These are phyloP conservation scores for Byssochlamys sp. DNA, from an alignment of 2,329 filamentous ascomycete species.

Conservation along the genomic window DNA sequence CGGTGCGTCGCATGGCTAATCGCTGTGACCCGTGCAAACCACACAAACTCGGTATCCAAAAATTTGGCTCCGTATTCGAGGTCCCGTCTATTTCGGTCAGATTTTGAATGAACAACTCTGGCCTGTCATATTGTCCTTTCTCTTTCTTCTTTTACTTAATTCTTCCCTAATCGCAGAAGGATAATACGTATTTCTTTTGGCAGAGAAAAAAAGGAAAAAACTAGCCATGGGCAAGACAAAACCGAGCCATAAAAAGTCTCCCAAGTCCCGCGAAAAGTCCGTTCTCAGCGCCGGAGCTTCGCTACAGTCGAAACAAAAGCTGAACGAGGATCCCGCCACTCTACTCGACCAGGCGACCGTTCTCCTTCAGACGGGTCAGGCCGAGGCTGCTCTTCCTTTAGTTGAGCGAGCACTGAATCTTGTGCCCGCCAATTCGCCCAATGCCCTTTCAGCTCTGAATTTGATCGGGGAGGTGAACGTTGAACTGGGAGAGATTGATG, in stretches of 20 bases:
- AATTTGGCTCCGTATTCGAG: slow-evolving; percentile 12
- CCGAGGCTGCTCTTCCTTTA: slow-evolving; percentile 46
- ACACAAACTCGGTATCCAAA: slow-evolving; percentile 27
- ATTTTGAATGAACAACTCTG: neutral
- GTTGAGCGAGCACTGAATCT: slow-evolving; percentile 45
- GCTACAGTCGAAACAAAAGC: slow-evolving; percentile 29
- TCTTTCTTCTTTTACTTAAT: neutral
- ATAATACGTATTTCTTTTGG: no score
- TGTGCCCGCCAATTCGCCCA: slow-evolving; percentile 22
- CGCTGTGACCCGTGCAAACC: slow-evolving; percentile 32
- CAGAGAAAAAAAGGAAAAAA: no score
- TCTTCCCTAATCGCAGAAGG: neutral
- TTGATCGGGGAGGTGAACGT: slow-evolving; percentile 73
- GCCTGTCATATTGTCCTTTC: neutral
- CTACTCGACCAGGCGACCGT: slow-evolving; percentile 49
- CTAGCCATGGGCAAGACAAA: slow-evolving; percentile 44
- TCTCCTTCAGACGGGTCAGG: slow-evolving; percentile 49
- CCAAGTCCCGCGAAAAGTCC: slow-evolving; percentile 34
- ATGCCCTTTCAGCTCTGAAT: slow-evolving; percentile 53
- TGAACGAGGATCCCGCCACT: slow-evolving; percentile 44
- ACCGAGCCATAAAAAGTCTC: slow-evolving; percentile 37
- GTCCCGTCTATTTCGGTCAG: neutral
- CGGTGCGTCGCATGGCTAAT: slow-evolving; percentile 1
- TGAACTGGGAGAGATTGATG: slow-evolving; percentile 70
- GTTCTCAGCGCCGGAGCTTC: slow-evolving; percentile 33